Base-by-base conservation (phyloP, 352 stramenopile genomes). In the Globisporangium orthogonon region DNA sequence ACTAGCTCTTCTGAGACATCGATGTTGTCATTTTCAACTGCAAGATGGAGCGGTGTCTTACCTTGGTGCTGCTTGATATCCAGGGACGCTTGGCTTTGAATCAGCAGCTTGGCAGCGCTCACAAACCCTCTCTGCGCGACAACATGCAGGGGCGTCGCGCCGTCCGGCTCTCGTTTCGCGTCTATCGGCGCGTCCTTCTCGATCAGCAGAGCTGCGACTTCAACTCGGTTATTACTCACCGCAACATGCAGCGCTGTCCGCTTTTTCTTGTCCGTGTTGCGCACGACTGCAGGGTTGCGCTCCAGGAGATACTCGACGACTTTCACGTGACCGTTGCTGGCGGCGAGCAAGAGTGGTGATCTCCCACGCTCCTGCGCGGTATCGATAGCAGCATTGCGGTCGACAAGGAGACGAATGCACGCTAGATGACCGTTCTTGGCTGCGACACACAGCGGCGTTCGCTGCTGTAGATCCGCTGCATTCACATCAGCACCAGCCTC, bases 271-370 rank as follows among this genome's bases (percentile, higher is more conserved):
- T 58, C 44, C n/a, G 28, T 35, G 52, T 56, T 23, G 13, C 3
- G 10, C 4, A 58, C n/a, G n/a, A 15, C 18, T 3, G 30, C 30
- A 10, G 52, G 18, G 52, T 37, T 44, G 44, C n/a, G 18, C 44
- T 58, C 30, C 11, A 58, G 43, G 14, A 58, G 53, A 35, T 52
- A 44, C 13, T 23, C 4, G 10, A 50, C 44, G 29, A 58, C 41
- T 10, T 52, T 17, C n/a, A 39, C 2, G 15, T 52, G 43, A 3
- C 53, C 53, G 44, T 52, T 52, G 53, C 53, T 58, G 4, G 47
- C 31, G 2, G 53, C 53, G 31, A 58, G 31, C 53, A 52, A 37
- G 30, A 58, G 30, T 2, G 53, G 53, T 18, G 53, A 35, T 50
- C 53, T 9, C 13, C 53, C 53, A 18, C 15, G 13, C 18, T 31